These are phyloP conservation scores for Curvularia eragrostidis DNA, from an alignment of 2,329 filamentous ascomycete species.

Conservation along the genomic window DNA sequence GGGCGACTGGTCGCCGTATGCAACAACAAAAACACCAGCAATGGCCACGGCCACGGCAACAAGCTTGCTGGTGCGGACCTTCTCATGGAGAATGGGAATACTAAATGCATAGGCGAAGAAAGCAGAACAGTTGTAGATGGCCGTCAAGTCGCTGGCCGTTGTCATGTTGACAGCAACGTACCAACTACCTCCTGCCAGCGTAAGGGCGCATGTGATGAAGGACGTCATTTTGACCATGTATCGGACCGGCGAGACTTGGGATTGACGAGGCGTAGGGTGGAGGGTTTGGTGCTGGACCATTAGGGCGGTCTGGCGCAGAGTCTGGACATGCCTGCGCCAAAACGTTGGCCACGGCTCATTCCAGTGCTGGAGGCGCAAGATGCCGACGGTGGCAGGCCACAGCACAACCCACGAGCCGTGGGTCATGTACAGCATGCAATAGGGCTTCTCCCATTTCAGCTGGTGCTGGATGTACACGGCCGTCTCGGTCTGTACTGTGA, in stretches of 20 bases:
- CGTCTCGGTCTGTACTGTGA: conserved; percentile 94
- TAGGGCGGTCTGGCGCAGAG: conserved; percentile 71
- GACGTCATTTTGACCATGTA: conserved; percentile 84
- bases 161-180: conserved; percentile 95
- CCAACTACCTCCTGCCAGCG: conserved; percentile 91
- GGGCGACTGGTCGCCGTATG: conserved; percentile 77
- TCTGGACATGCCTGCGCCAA: conserved; percentile 75
- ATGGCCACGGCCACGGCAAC: conserved; percentile 88
- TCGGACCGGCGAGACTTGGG: conserved; percentile 62
- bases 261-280: conserved; percentile 61
- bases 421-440: conserved; percentile 98
- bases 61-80: conserved; percentile 82
- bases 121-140: conserved; percentile 98
- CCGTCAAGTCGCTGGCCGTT: conserved; percentile 89
- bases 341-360: conserved; percentile 82
- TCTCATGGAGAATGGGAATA: conserved; percentile 86
- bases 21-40: conserved; percentile 88
- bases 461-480: conserved; percentile 94
- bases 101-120: conserved; percentile 99
- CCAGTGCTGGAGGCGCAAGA: conserved; percentile 80
- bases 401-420: conserved; percentile 92
- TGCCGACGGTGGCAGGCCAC: conserved; percentile 82
- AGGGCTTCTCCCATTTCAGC: conserved; percentile 95
- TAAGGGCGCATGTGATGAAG: conserved; percentile 83
- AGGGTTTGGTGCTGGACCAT: conserved; percentile 87